Conservation (phyloP, 2,329 filamentous ascomycete genomes). For the Pseudogymnoascus sp. region DNA sequence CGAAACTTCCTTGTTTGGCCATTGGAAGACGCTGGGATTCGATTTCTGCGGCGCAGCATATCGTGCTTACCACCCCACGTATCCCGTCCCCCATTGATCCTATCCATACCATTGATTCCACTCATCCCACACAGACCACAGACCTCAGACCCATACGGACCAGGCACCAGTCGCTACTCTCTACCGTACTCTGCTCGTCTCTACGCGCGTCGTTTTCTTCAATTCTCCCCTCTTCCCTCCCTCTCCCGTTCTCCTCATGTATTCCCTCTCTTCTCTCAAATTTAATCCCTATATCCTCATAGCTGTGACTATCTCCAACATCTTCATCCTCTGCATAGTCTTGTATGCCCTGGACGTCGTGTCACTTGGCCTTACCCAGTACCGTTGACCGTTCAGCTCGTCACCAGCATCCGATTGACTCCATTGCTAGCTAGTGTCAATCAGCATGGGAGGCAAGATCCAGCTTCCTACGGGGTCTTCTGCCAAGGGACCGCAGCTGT, state of each 20-base stretch:
- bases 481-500: neutral
- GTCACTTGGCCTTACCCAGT: neutral
- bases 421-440: neutral
- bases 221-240: neutral
- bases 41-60: neutral
- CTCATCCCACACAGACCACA: neutral
- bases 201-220: neutral
- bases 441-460: neutral
- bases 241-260: neutral
- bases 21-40: neutral
- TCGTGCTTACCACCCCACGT: neutral
- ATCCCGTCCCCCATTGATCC: no score
- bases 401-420: neutral
- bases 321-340: neutral
- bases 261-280: neutral
- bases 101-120: neutral
- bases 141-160: neutral
- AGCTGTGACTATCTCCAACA: neutral
- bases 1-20: neutral
- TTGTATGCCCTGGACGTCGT: neutral
- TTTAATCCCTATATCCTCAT: neutral
- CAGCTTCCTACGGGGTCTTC: neutral
- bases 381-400: neutral
- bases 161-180: neutral
- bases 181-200: neutral